Conservation (phyloP, 192 early-diverging fungal genomes). For the Backusella tarrabulga region DNA sequence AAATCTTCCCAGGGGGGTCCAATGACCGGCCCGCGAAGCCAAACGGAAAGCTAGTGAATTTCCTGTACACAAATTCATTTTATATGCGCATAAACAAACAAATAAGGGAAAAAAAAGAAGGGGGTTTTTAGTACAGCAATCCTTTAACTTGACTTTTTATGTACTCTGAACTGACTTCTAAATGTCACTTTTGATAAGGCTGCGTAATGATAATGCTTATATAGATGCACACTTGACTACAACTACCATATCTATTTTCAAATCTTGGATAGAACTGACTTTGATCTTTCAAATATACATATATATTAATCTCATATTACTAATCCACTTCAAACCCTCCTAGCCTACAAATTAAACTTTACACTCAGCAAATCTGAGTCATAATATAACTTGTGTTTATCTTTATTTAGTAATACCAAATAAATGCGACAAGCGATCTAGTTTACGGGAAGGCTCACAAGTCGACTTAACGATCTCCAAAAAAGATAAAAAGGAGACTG, state of each 20-base stretch:
- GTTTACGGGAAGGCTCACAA: no score
- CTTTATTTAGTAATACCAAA: no score
- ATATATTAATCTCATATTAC: not conserved
- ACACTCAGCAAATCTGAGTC: no score
- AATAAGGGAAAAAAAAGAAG: not conserved
- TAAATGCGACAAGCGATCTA: no score
- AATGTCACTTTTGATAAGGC: not conserved
- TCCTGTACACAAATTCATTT: not conserved
- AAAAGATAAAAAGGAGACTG: no score
- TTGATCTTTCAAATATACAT: no score
- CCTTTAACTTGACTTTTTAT: not conserved
- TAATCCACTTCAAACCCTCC: not conserved
- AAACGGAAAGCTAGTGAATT: not conserved
- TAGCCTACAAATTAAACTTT: no score
- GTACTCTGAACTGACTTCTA: not conserved
- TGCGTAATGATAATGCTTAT: not conserved
- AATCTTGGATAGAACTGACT: no score
- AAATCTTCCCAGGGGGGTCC: conserved; percentile 4
- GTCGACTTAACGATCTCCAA: no score
- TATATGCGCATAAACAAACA: not conserved
- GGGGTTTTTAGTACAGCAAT: not conserved
- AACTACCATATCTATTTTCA: no score
- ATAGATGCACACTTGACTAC: no score
- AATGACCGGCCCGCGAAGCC: not conserved
- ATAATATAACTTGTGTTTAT: no score